A percentile compares a stretch with the other conserved stretches of the same genome.
phyloP scores from a whole-genome alignment of 306 rosid species.

The Ziziphus jujuba region DNA sequence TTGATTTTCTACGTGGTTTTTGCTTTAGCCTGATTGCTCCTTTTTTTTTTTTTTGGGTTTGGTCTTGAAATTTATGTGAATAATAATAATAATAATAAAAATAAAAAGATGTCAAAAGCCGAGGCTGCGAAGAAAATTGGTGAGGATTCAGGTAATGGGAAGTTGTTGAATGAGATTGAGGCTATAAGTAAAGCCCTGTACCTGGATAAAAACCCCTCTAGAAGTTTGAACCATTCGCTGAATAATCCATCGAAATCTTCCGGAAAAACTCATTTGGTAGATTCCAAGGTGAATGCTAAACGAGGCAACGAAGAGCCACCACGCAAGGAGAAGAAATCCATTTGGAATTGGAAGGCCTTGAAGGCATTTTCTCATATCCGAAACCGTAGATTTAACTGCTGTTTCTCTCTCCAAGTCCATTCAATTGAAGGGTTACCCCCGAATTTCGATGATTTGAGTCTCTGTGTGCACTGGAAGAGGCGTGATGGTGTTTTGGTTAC shows the following conservation, averaged over 20 bases:
- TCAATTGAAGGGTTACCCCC: slow-evolving; percentile 68
- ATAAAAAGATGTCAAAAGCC: slow-evolving; percentile 51
- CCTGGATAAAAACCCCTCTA: slow-evolving; percentile 35
- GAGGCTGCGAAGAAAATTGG: slow-evolving; percentile 59
- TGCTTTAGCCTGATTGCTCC: slow-evolving; percentile 19
- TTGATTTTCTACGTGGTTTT: slow-evolving; percentile 19
- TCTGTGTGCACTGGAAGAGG: slow-evolving; percentile 87
- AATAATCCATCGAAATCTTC: slow-evolving; percentile 33
- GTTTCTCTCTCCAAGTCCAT: slow-evolving; percentile 80
- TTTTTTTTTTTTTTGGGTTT: too few relatives aligned
- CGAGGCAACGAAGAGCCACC: slow-evolving; percentile 37
- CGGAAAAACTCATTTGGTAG: slow-evolving; percentile 37
- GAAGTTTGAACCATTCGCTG: slow-evolving; percentile 31
- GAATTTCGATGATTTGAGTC: slow-evolving; percentile 41
- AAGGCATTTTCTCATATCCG: slow-evolving; percentile 63
- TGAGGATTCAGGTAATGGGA: slow-evolving; percentile 51
- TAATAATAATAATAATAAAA: slow-evolving; percentile 28
- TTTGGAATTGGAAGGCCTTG: slow-evolving; percentile 82
- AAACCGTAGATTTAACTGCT: slow-evolving; percentile 62
- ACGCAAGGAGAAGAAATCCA: slow-evolving; percentile 77
- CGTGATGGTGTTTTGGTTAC: slow-evolving; percentile 63
- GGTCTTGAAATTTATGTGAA: slow-evolving; percentile 9
- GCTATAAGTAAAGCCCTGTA: slow-evolving; percentile 54
- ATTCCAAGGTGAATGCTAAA: slow-evolving; percentile 42
- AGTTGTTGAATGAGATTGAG: slow-evolving; percentile 65